These are phyloP conservation scores for Candida anutae DNA, from an alignment of 1,139 yeast genomes.

Conservation along the genomic window DNA sequence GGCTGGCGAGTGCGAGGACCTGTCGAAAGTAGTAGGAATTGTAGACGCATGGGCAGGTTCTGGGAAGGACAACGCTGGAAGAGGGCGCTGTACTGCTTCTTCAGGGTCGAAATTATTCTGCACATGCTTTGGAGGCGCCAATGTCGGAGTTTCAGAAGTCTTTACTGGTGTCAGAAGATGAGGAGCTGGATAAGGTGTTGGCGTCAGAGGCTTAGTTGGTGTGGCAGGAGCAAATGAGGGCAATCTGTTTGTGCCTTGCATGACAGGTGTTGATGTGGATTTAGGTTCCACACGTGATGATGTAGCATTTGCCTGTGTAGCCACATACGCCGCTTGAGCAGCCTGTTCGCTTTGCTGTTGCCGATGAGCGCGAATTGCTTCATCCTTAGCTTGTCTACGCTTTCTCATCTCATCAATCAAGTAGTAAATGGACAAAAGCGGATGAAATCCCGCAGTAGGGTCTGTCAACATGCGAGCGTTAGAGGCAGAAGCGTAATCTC, in stretches of 20 bases:
- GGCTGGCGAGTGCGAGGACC: constrained; percentile 11
- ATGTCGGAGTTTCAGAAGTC: too few relatives aligned
- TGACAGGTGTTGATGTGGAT: too few relatives aligned
- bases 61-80: constrained; percentile 42
- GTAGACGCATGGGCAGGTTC: constrained; percentile 63
- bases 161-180: too few relatives aligned
- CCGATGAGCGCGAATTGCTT: constrained; percentile 23
- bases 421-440: constrained; percentile 78
- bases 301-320: constrained; percentile 1
- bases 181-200: too few relatives aligned
- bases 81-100: constrained; percentile 3
- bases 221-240: not conserved
- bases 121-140: too few relatives aligned
- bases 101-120: too few relatives aligned
- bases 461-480: constrained; percentile 44
- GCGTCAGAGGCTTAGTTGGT: constrained; percentile 3
- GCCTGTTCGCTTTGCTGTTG: constrained; percentile 5
- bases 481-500: constrained; percentile 35
- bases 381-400: constrained; percentile 57
- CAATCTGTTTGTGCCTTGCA: too few relatives aligned
- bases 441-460: constrained; percentile 89
- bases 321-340: constrained; percentile 4
- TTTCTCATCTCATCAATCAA: constrained; percentile 77
- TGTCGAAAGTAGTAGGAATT: constrained; percentile 12
- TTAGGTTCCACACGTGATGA: constrained; percentile 2